These are phyloP conservation scores for Pseudohalonectria lignicola DNA, from an alignment of 2,329 filamentous ascomycete species.

Conservation along the genomic window DNA sequence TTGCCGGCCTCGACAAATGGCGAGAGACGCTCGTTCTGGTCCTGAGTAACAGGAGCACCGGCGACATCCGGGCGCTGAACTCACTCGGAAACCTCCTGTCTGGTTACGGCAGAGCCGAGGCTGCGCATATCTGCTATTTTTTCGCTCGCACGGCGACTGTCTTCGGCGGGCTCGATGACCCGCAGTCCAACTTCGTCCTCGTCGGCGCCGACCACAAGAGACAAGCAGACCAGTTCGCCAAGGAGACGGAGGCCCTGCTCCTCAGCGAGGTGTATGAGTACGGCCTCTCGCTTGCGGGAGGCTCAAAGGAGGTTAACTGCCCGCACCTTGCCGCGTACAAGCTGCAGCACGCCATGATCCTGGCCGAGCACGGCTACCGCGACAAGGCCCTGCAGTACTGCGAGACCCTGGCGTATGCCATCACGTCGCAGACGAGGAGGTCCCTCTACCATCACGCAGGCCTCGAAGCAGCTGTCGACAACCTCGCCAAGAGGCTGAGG, in stretches of 20 bases:
- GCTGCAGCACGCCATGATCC: slow-evolving; percentile 69
- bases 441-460: slow-evolving; percentile 77
- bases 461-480: slow-evolving; percentile 68
- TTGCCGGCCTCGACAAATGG: slow-evolving; percentile 88
- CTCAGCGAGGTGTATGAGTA: slow-evolving; percentile 97
- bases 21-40: slow-evolving; percentile 79
- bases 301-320: slow-evolving; percentile 44
- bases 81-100: slow-evolving; percentile 73
- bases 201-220: slow-evolving; percentile 74
- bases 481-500: slow-evolving; percentile 71
- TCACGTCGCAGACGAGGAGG: slow-evolving; percentile 69
- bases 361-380: slow-evolving; percentile 75
- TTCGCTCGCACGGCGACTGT: slow-evolving; percentile 64
- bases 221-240: slow-evolving; percentile 59
- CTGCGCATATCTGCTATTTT: slow-evolving; percentile 87
- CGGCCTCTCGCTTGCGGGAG: slow-evolving; percentile 60
- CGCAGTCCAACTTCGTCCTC: slow-evolving; percentile 61
- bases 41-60: slow-evolving; percentile 74
- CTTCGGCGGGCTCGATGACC: slow-evolving; percentile 77
- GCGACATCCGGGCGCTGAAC: slow-evolving; percentile 67
- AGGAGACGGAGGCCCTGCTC: slow-evolving; percentile 76
- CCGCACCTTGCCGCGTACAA: slow-evolving; percentile 89
- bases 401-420: slow-evolving; percentile 65
- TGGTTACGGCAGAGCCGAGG: slow-evolving; percentile 79
- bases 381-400: slow-evolving; percentile 86